Percentiles rank a stretch among this genome's conserved stretches.
Evolutionary conservation across 1,284 basidiomycete species (phyloP).

Genomic region (Malassezia sp.): DNA sequence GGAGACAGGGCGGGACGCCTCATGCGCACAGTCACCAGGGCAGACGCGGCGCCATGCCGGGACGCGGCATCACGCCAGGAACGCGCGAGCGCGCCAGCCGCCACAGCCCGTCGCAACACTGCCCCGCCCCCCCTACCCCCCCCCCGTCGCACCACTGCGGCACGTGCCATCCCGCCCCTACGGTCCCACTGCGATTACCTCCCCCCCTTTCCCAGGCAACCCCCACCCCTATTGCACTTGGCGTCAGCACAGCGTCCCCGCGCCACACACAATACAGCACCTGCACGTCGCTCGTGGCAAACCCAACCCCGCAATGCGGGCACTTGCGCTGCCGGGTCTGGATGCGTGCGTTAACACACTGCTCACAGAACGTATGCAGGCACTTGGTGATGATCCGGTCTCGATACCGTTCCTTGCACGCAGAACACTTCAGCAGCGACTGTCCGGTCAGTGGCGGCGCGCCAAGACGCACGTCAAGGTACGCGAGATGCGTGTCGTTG

Average conservation of each 20-base stretch:
- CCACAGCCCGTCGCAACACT: too few species aligned
- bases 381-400: constrained; percentile 82
- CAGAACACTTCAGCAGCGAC: constrained; percentile 79
- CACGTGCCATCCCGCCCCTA: too few species aligned
- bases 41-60: too few species aligned
- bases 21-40: too few species aligned
- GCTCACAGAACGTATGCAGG: constrained; percentile 86
- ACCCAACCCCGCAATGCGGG: constrained; percentile 73
- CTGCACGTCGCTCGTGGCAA: constrained; percentile 77
- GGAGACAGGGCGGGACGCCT: too few species aligned
- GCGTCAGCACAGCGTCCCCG: background rate
- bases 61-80: too few species aligned
- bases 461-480: too few species aligned
- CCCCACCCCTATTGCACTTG: background rate
- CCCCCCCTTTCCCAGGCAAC: background rate
- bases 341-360: constrained; percentile 74
- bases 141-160: too few species aligned
- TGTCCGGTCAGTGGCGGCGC: too few species aligned
- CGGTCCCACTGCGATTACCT: too few species aligned
- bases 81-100: too few species aligned
- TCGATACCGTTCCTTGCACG: constrained; percentile 73
- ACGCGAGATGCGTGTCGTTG: constrained; percentile 46
- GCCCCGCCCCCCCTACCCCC: too few species aligned
- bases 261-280: constrained; percentile 56
- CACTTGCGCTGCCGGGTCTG: constrained; percentile 88